A percentile compares a stretch with the other conserved stretches of the same genome.
Evolutionary conservation across 768 basidiomycete genomes (phyloP).

Genomic region (Tylopilus rubrobrunneus): DNA sequence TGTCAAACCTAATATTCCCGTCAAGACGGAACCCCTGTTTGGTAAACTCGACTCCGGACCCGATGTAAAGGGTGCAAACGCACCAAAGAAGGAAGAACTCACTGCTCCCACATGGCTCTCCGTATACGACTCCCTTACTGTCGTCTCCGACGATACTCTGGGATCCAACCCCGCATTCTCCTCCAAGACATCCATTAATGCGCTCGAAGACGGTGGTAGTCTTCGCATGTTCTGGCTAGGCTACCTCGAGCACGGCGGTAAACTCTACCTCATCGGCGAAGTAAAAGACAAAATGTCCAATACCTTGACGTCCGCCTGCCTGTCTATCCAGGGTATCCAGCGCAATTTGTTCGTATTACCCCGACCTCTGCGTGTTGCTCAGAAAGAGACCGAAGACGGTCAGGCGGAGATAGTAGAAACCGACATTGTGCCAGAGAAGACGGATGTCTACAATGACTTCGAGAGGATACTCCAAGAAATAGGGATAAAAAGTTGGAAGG

Average conservation of each 20-base stretch:
- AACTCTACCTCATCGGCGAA: slow-evolving; percentile 88
- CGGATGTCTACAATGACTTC: slow-evolving; percentile 81
- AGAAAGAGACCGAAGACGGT: slow-evolving; percentile 30
- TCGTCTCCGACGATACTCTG: slow-evolving; percentile 56
- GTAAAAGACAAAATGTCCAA: slow-evolving; percentile 68
- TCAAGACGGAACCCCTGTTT: slow-evolving; percentile 17
- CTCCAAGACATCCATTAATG: slow-evolving; percentile 44
- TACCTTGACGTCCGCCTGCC: slow-evolving; percentile 78
- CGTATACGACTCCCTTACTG: slow-evolving; percentile 67
- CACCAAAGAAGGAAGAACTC: slow-evolving; percentile 45
- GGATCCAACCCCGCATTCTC: slow-evolving; percentile 40
- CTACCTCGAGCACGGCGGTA: slow-evolving; percentile 82
- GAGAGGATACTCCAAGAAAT: slow-evolving; percentile 69
- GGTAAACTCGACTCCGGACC: slow-evolving; percentile 17
- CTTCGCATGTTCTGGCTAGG: slow-evolving; percentile 96
- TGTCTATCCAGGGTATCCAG: slow-evolving; percentile 80
- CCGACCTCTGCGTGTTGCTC: slow-evolving; percentile 54
- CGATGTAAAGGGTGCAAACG: not conserved
- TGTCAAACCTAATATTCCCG: slow-evolving; percentile 36
- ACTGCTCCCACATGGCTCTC: slow-evolving; percentile 64
- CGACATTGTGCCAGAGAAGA: slow-evolving; percentile 63
- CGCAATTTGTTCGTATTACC: slow-evolving; percentile 91
- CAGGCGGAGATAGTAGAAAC: slow-evolving; percentile 51
- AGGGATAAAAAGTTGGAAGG: slow-evolving; percentile 72
- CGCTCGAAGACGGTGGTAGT: slow-evolving; percentile 79